phyloP scores from a whole-genome alignment of 106 monocot genomes.

The Acorus calamus region DNA sequence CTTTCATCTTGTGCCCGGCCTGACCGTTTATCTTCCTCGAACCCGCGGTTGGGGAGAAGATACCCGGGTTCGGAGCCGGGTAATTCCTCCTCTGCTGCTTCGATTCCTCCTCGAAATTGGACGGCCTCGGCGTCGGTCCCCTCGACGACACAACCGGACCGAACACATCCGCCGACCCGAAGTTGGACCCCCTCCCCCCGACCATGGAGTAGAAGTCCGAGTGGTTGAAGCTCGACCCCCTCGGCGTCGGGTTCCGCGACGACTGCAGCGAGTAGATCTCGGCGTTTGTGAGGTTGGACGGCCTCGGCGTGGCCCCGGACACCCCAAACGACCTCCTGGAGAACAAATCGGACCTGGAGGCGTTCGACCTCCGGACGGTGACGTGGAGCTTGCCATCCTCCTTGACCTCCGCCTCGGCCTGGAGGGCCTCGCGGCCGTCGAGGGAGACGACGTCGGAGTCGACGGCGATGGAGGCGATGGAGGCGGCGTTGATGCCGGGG shows the following conservation, averaged over 20 bases:
- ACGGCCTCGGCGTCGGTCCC: conserved; percentile 48
- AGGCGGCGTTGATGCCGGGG: no score
- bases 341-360: conserved; percentile 84
- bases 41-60: conserved; percentile 11
- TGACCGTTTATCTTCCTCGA: conserved; percentile 39
- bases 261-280: conserved; percentile 97
- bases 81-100: background rate
- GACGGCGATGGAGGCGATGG: conserved; percentile 17
- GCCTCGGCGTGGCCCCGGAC: conserved; percentile 62
- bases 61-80: conserved; percentile 35
- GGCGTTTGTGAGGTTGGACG: conserved; percentile 94
- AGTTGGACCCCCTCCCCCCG: conserved; percentile 67
- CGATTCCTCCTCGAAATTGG: conserved; percentile 67
- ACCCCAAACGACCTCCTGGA: conserved; percentile 70
- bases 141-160: conserved; percentile 15
- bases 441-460: conserved; percentile 80
- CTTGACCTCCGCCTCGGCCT: conserved; percentile 50
- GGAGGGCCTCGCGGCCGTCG: conserved; percentile 55
- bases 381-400: conserved; percentile 75
- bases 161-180: conserved; percentile 45
- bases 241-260: conserved; percentile 81
- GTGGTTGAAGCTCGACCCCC: conserved; percentile 95
- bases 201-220: conserved; percentile 85
- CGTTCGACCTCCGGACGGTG: conserved; percentile 73
- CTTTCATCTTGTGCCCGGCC: conserved; percentile 17